Evolutionary conservation across 164 flowering plant species (phyloP), one percentile per base, ranked within the genome.

Genomic region (Annona cherimola): DNA sequence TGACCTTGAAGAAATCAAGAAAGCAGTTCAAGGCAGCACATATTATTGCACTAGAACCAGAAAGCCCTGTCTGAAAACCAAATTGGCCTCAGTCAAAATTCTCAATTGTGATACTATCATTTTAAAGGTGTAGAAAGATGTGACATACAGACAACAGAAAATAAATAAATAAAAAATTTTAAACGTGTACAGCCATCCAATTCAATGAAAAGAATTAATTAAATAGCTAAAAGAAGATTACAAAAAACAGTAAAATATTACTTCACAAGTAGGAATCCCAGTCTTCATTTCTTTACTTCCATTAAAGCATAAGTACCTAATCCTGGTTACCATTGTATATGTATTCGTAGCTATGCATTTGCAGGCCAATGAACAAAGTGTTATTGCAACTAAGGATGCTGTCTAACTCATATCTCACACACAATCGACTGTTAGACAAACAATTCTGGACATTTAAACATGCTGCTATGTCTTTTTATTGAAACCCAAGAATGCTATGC

Each of bases 21-120:
- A 95, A 83, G 85, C 99, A 95, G 79, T 75, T 90, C 40, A 95
- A 76, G 39, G 97, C 91, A 62, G 99, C 98, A 86, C 89, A 87
- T 4, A 91, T 96, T 69, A 95, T 93, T 16, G 97, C 99, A 83
- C 99, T 93, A 3, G 99, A 95, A 81, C 99, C 99, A 68, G 99
- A 95, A 82, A 95, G 98, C 74, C 99, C 99, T 69, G 92, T 81
- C 99, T 95, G 89, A 70, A 82, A 80, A 63, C 74, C 78, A 78
- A 81, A 82, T 81, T 18, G 26, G n/a, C 11, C 61, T 71, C 63
- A 65, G 40, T 42, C 26, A 71, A 57, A 62, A 46, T 64, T 16
- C 14, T 16, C 57, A 50, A 50, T 50, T 50, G 9, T 26, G 35
- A 26, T 26, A 26, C 35, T 26, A 26, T 26, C 0, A 26, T 26